Percentiles rank a stretch among this genome's conserved stretches.
These are phyloP conservation scores for Blastocystis sp. DNA, from an alignment of 352 stramenopile genomes.

Conservation along the genomic window DNA sequence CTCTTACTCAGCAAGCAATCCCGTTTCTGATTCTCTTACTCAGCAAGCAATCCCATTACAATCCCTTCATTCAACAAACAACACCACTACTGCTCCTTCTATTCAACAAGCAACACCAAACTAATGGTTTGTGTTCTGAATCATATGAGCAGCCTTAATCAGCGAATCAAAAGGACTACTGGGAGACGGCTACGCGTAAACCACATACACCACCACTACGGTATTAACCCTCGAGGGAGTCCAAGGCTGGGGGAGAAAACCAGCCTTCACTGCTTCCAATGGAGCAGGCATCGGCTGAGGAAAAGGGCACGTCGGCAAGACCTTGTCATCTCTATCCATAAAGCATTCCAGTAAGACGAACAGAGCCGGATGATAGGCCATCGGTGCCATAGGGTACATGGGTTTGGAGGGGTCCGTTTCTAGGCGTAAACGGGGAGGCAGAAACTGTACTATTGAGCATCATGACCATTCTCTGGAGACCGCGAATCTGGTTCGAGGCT, in stretches of 20 bases:
- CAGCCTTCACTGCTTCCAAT: no score
- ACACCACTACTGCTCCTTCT: not conserved
- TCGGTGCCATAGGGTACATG: not conserved
- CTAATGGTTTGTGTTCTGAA: not conserved
- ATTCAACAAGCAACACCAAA: not conserved
- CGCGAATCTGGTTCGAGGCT: constrained; percentile 24
- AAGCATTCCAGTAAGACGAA: not conserved
- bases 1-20: no score
- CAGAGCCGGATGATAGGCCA: not conserved
- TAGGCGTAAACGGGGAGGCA: not conserved
- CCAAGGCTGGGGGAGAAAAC: not conserved
- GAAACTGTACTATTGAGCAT: not conserved
- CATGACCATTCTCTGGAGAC: constrained; percentile 13
- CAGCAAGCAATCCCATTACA: no score
- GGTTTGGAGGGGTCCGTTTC: not conserved
- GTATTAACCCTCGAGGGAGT: not conserved
- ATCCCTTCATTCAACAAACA: not conserved
- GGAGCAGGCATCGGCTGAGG: not conserved
- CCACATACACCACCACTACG: not conserved
- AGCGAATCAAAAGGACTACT: constrained; percentile 8
- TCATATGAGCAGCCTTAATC: not conserved
- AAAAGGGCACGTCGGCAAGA: not conserved
- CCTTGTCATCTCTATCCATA: not conserved
- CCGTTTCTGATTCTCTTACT: no score
- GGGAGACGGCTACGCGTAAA: not conserved